A percentile compares a stretch with the other conserved stretches of the same genome.
Conservation (phyloP, 495 filamentous ascomycete genomes). For the Aspergillus biplanus region DNA sequence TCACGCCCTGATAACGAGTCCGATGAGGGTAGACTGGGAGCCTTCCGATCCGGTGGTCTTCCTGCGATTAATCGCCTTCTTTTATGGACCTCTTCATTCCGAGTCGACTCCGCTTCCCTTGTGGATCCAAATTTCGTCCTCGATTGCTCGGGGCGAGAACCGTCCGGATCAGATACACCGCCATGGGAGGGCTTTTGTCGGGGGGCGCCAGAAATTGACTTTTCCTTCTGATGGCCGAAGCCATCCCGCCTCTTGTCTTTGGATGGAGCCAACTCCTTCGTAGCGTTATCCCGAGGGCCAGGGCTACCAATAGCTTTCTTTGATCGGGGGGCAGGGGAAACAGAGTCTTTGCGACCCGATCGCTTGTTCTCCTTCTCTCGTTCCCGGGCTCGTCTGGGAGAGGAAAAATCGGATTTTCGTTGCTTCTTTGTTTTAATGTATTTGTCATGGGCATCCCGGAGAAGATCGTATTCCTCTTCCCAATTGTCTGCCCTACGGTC, state of each 20-base stretch:
- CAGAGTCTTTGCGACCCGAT: conserved; percentile 49
- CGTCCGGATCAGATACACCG: conserved; percentile 37
- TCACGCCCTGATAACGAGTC: conserved; percentile 48
- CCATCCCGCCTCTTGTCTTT: conserved; percentile 41
- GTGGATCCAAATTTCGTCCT: conserved; percentile 32
- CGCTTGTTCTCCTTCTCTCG: conserved; percentile 58
- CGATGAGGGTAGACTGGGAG: conserved; percentile 45
- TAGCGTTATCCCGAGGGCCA: conserved; percentile 31
- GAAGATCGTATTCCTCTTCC: conserved; percentile 83
- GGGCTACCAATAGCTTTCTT: conserved; percentile 45
- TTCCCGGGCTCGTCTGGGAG: conserved; percentile 62
- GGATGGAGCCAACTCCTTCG: conserved; percentile 32
- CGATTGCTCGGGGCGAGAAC: conserved; percentile 25
- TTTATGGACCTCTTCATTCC: conserved; percentile 42
- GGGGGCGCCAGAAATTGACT: not conserved
- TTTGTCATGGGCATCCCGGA: conserved; percentile 79
- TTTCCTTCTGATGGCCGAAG: conserved; percentile 30
- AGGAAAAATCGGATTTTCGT: conserved; percentile 46
- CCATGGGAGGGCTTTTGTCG: conserved; percentile 18
- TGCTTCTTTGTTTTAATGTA: conserved; percentile 49
- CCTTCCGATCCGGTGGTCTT: conserved; percentile 43
- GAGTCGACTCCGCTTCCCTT: conserved; percentile 41
- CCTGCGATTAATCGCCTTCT: conserved; percentile 49
- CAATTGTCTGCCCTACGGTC: conserved; percentile 82
- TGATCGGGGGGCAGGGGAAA: conserved; percentile 51